Percentiles rank a stretch among this genome's conserved stretches.
Conservation (phyloP, 176 grass and related monocot species). For the Phoenix roebelenii region DNA sequence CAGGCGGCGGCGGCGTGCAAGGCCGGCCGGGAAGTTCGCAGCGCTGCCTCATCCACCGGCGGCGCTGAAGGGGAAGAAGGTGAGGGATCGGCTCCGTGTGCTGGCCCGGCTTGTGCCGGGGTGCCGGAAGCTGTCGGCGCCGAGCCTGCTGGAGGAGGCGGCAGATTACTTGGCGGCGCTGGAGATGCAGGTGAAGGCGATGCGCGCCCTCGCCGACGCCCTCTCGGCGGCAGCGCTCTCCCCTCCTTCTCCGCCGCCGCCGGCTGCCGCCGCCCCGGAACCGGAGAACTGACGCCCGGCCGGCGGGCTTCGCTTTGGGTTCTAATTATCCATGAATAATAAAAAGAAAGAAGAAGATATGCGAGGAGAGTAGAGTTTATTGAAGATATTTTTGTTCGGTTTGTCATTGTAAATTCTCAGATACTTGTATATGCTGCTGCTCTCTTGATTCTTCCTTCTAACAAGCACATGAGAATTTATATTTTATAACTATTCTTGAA, state of each 20-base stretch:
- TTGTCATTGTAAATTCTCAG: no score
- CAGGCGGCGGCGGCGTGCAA: conserved; percentile 29
- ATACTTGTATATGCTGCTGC: no score
- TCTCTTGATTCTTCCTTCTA: no score
- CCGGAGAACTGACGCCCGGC: no score
- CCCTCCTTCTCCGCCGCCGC: neutral
- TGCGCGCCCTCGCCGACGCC: conserved; percentile 73
- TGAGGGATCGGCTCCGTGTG: conserved; percentile 68
- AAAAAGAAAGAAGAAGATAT: no score
- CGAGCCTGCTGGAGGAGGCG: conserved; percentile 76
- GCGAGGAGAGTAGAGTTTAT: no score
- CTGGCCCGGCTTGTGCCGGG: conserved; percentile 79
- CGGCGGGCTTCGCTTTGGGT: no score
- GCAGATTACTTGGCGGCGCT: conserved; percentile 88
- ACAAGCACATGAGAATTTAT: no score
- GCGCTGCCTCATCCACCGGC: neutral
- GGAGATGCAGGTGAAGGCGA: conserved; percentile 91
- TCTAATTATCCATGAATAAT: no score
- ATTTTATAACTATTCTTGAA: no score
- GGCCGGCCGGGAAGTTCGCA: conserved; percentile 5
- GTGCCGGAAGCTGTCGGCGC: conserved; percentile 66
- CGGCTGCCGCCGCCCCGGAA: no score
- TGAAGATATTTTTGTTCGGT: no score
- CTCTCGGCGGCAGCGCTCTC: conserved; percentile 50
- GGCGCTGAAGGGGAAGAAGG: conserved; percentile 33